phyloP scores from a whole-genome alignment of 2,329 filamentous ascomycete species.

The Trichoderma afroharzianum region DNA sequence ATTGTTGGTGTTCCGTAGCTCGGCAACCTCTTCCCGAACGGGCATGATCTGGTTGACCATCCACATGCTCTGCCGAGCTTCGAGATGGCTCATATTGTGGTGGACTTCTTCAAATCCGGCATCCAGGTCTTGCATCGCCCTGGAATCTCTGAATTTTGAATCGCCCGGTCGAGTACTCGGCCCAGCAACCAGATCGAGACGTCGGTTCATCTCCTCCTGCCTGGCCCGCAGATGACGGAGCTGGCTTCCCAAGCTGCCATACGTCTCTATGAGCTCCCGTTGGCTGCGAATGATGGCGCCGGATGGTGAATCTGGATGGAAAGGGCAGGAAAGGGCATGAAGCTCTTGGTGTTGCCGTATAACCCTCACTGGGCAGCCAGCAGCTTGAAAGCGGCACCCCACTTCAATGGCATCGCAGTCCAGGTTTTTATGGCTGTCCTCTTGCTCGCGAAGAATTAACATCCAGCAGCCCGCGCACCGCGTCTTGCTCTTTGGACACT shows the following conservation, averaged over 20 bases:
- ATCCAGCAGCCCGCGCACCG: conserved; percentile 49
- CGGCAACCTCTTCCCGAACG: conserved; percentile 60
- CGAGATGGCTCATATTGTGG: conserved; percentile 54
- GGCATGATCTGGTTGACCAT: conserved; percentile 59
- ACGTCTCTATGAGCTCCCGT: conserved; percentile 45
- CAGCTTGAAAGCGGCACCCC: conserved; percentile 43
- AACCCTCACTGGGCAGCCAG: conserved; percentile 35
- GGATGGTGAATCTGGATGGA: conserved; percentile 48
- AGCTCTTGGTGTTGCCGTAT: conserved; percentile 37
- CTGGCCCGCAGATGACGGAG: conserved; percentile 34
- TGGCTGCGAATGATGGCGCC: conserved; percentile 49
- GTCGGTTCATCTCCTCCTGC: conserved; percentile 33
- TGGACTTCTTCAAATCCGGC: conserved; percentile 53
- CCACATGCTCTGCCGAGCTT: conserved; percentile 55
- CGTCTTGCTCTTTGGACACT: conserved; percentile 45
- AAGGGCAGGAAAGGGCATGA: conserved; percentile 49
- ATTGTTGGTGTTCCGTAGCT: conserved; percentile 54
- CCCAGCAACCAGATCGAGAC: conserved; percentile 39
- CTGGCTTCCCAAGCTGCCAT: conserved; percentile 34
- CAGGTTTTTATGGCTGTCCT: conserved; percentile 45
- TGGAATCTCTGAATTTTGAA: conserved; percentile 42
- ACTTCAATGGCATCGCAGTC: conserved; percentile 50
- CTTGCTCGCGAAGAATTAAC: conserved; percentile 41
- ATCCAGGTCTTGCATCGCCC: conserved; percentile 42
- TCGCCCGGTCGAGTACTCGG: conserved; percentile 32